A percentile compares a stretch with the other conserved stretches of the same genome.
These are phyloP conservation scores for Moringa oleifera DNA, from an alignment of 345 rosid species.

Conservation along the genomic window DNA sequence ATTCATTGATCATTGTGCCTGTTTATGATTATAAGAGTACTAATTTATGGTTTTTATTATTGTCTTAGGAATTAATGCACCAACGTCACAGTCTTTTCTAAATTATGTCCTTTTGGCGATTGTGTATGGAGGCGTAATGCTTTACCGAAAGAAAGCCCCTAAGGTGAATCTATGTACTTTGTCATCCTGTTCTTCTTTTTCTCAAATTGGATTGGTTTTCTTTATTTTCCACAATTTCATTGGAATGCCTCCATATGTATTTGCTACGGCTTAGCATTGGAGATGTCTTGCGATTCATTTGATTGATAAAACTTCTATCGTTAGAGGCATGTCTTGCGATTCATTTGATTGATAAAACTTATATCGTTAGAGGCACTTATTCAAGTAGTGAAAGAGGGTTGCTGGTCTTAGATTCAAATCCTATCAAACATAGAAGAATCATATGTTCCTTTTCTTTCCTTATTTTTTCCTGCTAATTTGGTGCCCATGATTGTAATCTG, in stretches of 20 bases:
- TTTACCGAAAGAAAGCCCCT: slow-evolving; percentile 35
- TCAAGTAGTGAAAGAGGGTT: background rate
- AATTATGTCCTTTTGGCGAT: slow-evolving; percentile 40
- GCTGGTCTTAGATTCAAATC: background rate
- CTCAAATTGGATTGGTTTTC: slow-evolving; percentile 7
- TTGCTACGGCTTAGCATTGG: too few relatives aligned
- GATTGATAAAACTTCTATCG: background rate
- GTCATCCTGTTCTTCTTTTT: slow-evolving; percentile 5
- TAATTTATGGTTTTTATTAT: too few relatives aligned
- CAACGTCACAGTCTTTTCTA: slow-evolving; percentile 53
- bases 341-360: background rate
- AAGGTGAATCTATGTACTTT: slow-evolving; percentile 28
- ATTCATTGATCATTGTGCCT: background rate
- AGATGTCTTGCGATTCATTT: slow-evolving; percentile 2
- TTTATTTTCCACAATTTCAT: background rate
- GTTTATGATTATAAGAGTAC: background rate
- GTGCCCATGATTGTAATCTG: background rate
- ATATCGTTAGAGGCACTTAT: background rate
- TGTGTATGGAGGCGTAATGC: slow-evolving; percentile 50
- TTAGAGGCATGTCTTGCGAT: background rate
- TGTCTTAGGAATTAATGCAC: slow-evolving; percentile 44
- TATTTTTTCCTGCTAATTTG: background rate
- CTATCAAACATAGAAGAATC: too few relatives aligned
- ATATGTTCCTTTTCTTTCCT: too few relatives aligned
- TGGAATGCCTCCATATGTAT: too few relatives aligned